A percentile compares a stretch with the other conserved stretches of the same genome.
Evolutionary conservation across 2,329 filamentous ascomycete species (phyloP).

Genomic region (Ophiocordyceps australis): DNA sequence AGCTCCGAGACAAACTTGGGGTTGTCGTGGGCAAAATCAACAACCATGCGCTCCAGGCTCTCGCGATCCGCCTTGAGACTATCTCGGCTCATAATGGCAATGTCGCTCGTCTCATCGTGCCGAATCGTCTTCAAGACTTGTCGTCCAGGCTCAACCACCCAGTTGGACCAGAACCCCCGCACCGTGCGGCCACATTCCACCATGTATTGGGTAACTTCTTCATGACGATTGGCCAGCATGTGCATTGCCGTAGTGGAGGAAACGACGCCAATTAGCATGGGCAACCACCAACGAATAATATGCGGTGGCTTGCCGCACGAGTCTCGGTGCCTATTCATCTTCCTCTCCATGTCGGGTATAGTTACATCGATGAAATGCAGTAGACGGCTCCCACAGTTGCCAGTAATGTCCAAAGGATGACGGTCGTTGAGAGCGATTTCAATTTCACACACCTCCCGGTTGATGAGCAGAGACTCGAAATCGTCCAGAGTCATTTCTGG

Average conservation of each 20-base stretch:
- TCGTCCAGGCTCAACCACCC: constrained; percentile 72
- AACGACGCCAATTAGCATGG: constrained; percentile 48
- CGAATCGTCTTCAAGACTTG: constrained; percentile 83
- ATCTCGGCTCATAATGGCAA: constrained; percentile 90
- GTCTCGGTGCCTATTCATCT: too few relatives aligned
- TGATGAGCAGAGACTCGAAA: too few relatives aligned
- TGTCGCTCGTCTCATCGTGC: constrained; percentile 81
- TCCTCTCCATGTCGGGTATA: too few relatives aligned
- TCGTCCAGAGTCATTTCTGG: constrained; percentile 43
- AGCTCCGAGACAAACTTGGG: constrained; percentile 40
- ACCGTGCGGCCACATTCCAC: constrained; percentile 60
- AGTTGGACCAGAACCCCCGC: constrained; percentile 88
- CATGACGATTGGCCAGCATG: constrained; percentile 54
- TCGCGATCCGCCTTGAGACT: constrained; percentile 80
- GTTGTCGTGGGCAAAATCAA: constrained; percentile 83
- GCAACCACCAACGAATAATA: constrained; percentile 78
- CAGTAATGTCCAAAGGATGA: too few relatives aligned
- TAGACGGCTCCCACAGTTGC: too few relatives aligned
- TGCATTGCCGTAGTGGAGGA: constrained; percentile 79
- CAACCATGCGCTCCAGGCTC: constrained; percentile 91
- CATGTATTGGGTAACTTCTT: constrained; percentile 67
- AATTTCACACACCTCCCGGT: too few relatives aligned
- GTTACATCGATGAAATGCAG: constrained; percentile 49
- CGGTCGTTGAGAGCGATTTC: too few relatives aligned
- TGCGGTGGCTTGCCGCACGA: constrained; percentile 63